Evolutionary conservation across 768 basidiomycete genomes (phyloP), one percentile per base, ranked within the genome.

Genomic region (Albatrellus ellisii): DNA sequence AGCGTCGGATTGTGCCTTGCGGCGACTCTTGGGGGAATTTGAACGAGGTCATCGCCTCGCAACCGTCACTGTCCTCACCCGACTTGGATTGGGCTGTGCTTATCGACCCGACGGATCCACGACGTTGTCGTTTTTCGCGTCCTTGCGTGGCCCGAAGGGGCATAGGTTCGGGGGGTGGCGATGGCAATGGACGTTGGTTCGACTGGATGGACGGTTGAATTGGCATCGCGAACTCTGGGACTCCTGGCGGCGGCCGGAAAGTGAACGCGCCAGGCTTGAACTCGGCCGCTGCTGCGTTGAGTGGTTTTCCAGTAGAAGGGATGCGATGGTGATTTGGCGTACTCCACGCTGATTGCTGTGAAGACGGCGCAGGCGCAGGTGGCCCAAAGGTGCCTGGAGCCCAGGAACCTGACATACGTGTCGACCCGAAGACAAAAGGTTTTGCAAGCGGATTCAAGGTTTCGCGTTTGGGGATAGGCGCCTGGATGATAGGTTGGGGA

Each of bases 251-350:
- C 24, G 77, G 73, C n/a, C 69, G 67, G 71, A 90, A 89, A 14
- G 74, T 84, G 59, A 89, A 89, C 14, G 70, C 69, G 3, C 62
- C 59, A 6, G 87, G 87, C 54, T 79, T 87, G 62, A 90, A 90
- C 57, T 87, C 87, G 11, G 71, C 71, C 2, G 87, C 87, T 17
- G 78, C 70, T 4, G 74, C 75, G 54, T 88, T 90, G 43, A 90
- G 71, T n/a, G 77, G 73, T 51, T 77, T 79, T 20, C 75, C 75
- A 36, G 77, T 54, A 1, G 71, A 72, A 12, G 65, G 54, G n/a
- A 56, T 48, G 12, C 69, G 67, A 21, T 49, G 36, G 46, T 73
- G 71, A 12, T 48, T 46, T 26, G 44, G 21, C 9, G 15, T 22
- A 2, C 18, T 12, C 6, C 20, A 36, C 21, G 42, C 42, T 20